Base-by-base conservation (phyloP, 768 basidiomycete species). In the Suillus occidentalis region DNA sequence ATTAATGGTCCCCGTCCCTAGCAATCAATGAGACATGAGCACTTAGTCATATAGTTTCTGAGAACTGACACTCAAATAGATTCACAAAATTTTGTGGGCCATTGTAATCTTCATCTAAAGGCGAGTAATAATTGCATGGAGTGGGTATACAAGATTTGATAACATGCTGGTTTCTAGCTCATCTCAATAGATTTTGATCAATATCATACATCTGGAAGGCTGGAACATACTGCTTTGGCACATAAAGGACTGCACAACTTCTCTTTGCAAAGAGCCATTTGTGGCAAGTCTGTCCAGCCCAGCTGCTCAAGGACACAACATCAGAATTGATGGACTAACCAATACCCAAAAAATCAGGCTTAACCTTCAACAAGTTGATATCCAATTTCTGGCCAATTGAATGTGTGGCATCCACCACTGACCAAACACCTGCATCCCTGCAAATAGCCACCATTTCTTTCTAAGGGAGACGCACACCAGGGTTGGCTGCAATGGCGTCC, bases 271-370 rank as follows among this genome's bases (percentile, higher is more conserved):
- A 88, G 2, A 94, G 77, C 93, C 94, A 96, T 75, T 95, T 95
- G 76, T 95, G 90, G 68, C 89, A 90, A 69, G 94, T 94, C 86
- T 91, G 66, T 61, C 16, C 2, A 6, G 39, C 12, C 10, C 28
- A 62, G 9, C 16, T 3, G 40, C 31, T 50, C 34, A 58, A 22
- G 31, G 57, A 20, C 7, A 31, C 20, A 31, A 10, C 28, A 52
- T 22, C 4, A 16, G 43, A 36, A 36, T 28, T 7, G 25, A 50
- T 20, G 4, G 4, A 79, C 85, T 28, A 66, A 92, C 91, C 40
- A 91, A 89, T 28, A 89, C 78, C 87, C 88, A 93, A 71, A 94
- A 94, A 92, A 75, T 95, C 93, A 13, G 90, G 90, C 60, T 81
- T 77, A 0, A 76, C 76, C 52, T 79, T 77, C 4, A 78, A 79